These are phyloP conservation scores for Leersia perrieri DNA, from an alignment of 176 grass and related monocot species.

Conservation along the genomic window DNA sequence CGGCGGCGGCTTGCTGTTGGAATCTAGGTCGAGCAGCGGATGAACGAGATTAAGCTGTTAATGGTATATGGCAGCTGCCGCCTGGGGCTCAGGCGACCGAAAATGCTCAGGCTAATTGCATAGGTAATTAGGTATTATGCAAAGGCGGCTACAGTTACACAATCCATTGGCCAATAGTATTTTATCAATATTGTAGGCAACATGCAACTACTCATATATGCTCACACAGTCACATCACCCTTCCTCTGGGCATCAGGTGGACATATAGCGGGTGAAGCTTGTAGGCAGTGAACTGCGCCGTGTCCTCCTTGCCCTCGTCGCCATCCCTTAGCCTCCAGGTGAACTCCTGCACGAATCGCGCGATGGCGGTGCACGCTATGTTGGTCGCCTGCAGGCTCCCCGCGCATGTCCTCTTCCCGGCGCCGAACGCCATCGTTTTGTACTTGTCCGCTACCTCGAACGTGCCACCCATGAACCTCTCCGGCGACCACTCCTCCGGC, in stretches of 20 bases:
- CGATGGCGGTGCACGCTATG: slow-evolving; percentile 55
- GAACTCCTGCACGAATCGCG: slow-evolving; percentile 65
- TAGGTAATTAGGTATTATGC: no score
- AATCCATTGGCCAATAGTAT: no score
- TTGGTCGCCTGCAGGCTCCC: slow-evolving; percentile 55
- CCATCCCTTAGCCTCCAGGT: slow-evolving; percentile 63
- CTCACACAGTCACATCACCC: background rate
- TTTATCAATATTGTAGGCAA: no score
- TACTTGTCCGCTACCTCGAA: slow-evolving; percentile 41
- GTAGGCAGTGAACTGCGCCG: slow-evolving; percentile 60
- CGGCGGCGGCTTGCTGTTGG: no score
- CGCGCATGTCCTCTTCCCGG: slow-evolving; percentile 65
- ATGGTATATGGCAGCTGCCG: no score
- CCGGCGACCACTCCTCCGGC: slow-evolving; percentile 73
- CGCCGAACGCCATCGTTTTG: slow-evolving; percentile 83
- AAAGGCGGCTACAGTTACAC: no score
- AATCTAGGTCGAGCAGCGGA: no score
- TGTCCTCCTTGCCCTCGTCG: slow-evolving; percentile 56
- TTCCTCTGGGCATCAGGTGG: slow-evolving; percentile 49
- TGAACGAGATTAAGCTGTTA: no score
- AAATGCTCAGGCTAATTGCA: no score
- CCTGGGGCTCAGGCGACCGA: no score
- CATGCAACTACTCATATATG: background rate
- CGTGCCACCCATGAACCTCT: slow-evolving; percentile 58
- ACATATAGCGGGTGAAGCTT: slow-evolving; percentile 56